Evolutionary conservation across 2,329 filamentous ascomycete species (phyloP).

Genomic region (Trichophaea hybrida): DNA sequence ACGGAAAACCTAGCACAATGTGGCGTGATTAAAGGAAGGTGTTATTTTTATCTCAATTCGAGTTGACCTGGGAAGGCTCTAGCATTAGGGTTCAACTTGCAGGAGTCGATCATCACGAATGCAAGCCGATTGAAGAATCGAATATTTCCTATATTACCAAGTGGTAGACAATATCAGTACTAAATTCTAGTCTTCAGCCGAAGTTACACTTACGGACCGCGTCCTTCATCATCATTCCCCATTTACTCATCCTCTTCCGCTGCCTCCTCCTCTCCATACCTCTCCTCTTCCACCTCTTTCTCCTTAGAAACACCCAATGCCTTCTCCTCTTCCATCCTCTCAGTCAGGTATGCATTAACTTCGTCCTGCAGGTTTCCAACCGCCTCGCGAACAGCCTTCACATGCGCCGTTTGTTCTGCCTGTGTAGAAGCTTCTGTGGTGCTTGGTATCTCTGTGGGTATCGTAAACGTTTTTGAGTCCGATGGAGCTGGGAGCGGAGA

Average conservation of each 20-base stretch:
- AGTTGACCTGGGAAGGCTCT: no score
- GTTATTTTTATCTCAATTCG: background rate
- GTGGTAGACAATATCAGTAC: no score
- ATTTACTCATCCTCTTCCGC: background rate
- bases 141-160: no score
- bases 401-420: constrained; percentile 42
- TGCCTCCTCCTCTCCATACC: background rate
- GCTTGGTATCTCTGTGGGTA: constrained; percentile 27
- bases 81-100: no score
- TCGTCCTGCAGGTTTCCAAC: constrained; percentile 46
- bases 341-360: constrained; percentile 57
- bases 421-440: constrained; percentile 31
- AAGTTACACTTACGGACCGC: no score
- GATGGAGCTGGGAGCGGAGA: constrained; percentile 12
- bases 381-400: constrained; percentile 45
- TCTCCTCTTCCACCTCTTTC: background rate
- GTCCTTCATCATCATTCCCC: no score
- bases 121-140: no score
- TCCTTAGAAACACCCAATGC: background rate
- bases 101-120: no score
- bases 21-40: background rate
- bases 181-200: no score
- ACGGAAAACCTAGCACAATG: background rate
- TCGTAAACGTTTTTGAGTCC: constrained; percentile 8
- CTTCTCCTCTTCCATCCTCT: constrained; percentile 46